Conservation (phyloP, 2,329 filamentous ascomycete genomes). For the Xylaria sp. region DNA sequence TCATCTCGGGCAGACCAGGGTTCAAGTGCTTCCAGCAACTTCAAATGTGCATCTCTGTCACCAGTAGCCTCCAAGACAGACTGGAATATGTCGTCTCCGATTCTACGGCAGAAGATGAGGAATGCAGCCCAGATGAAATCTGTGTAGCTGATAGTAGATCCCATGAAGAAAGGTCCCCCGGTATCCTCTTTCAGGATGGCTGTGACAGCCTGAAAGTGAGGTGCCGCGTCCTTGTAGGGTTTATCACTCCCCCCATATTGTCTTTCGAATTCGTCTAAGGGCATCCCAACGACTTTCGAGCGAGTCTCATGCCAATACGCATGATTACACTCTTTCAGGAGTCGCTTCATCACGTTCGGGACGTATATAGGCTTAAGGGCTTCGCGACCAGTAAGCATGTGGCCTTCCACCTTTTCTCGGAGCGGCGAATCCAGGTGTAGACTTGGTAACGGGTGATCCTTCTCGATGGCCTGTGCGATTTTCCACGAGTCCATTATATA, state of each 20-base stretch:
- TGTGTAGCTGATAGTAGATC: slow-evolving; percentile 64
- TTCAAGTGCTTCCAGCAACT: slow-evolving; percentile 54
- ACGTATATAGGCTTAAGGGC: slow-evolving; percentile 57
- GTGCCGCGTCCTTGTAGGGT: slow-evolving; percentile 58
- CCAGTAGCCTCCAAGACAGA: slow-evolving; percentile 54
- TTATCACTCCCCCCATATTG: slow-evolving; percentile 14
- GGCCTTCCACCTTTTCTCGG: slow-evolving; percentile 56
- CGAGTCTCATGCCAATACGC: slow-evolving; percentile 69
- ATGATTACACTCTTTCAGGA: slow-evolving; percentile 63
- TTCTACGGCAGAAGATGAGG: slow-evolving; percentile 51
- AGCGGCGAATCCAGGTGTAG: slow-evolving; percentile 67
- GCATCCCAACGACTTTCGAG: slow-evolving; percentile 60
- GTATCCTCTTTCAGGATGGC: slow-evolving; percentile 63
- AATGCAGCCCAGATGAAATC: slow-evolving; percentile 68
- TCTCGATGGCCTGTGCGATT: slow-evolving; percentile 70
- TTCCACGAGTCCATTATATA: slow-evolving; percentile 72
- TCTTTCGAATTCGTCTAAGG: slow-evolving; percentile 52
- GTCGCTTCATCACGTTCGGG: slow-evolving; percentile 57
- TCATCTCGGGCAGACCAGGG: slow-evolving; percentile 56
- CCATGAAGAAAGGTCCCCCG: slow-evolving; percentile 70
- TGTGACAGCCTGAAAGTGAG: slow-evolving; percentile 52
- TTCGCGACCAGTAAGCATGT: slow-evolving; percentile 52
- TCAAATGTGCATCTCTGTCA: slow-evolving; percentile 52
- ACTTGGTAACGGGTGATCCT: slow-evolving; percentile 65
- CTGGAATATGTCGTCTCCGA: slow-evolving; percentile 52